phyloP scores from a whole-genome alignment of 768 basidiomycete genomes.

The Russula abietina region DNA sequence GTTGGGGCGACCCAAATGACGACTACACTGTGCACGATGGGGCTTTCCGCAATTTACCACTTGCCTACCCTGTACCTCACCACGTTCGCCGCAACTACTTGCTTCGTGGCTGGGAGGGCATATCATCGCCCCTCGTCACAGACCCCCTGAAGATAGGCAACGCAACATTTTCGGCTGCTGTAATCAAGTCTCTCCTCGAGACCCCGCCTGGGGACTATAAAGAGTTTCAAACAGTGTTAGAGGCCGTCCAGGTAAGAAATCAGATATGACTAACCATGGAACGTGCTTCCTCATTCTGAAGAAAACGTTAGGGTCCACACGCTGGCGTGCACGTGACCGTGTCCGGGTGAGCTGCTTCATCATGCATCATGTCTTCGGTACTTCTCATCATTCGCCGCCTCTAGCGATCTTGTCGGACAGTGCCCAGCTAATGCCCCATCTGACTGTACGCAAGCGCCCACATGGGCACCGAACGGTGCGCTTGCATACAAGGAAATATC shows the following conservation, averaged over 20 bases:
- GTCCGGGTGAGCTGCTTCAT: slow-evolving; percentile 9
- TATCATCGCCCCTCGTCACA: slow-evolving; percentile 14
- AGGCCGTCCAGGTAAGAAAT: slow-evolving; percentile 29
- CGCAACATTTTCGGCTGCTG: slow-evolving; percentile 27
- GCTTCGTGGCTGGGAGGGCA: slow-evolving; percentile 13
- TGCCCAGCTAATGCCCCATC: slow-evolving; percentile 30
- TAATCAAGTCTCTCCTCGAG: slow-evolving; percentile 27
- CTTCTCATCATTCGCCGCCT: not conserved
- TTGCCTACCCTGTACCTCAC: slow-evolving; percentile 34
- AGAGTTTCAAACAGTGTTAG: slow-evolving; percentile 31
- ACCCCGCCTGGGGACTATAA: slow-evolving; percentile 31
- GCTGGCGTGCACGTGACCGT: slow-evolving; percentile 27
- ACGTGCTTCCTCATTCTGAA: not conserved
- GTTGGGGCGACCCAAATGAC: slow-evolving; percentile 27
- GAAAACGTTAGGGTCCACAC: slow-evolving; percentile 31
- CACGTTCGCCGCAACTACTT: slow-evolving; percentile 33
- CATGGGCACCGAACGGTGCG: slow-evolving; percentile 33
- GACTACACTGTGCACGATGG: slow-evolving; percentile 29
- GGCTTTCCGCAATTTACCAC: slow-evolving; percentile 28
- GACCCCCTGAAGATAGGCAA: slow-evolving; percentile 29
- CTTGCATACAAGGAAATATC: not conserved
- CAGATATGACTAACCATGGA: not conserved
- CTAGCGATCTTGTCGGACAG: slow-evolving; percentile 30
- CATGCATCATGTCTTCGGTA: not conserved
- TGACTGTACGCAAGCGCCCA: slow-evolving; percentile 29